Evolutionary conservation across 1,139 yeast genomes (phyloP), one percentile per base, ranked within the genome.

Genomic region (Lodderomyces metapsilosis): DNA sequence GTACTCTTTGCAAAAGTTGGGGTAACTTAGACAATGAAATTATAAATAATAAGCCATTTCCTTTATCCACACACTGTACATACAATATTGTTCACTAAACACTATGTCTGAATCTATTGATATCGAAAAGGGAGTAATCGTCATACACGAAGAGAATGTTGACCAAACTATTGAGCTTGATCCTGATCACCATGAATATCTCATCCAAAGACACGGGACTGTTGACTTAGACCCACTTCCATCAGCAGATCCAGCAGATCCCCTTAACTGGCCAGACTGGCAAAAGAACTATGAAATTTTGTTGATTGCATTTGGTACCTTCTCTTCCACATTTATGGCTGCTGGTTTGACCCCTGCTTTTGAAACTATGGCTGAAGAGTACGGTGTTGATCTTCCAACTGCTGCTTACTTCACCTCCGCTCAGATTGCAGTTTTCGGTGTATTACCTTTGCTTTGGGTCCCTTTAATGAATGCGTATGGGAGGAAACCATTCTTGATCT

Each of bases 401-500:
- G 45, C 52, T 34, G 43, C 55, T 10, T 52, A 52, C 36, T 45
- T 52, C 17, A 52, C 55, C 9, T 45, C 55, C 2, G 50, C 46
- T 9, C 53, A 51, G 33, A 50, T 52, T 40, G 50, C 47, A 13
- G 43, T 42, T 2, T 34, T 52, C 35, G 55, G 54, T 4, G 42
- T 47, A 18, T 33, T 50, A 13, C 55, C 55, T 10, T 36, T 52
- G 6, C 25, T 50, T 13, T 51, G 53, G 52, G 48, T 52, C 22
- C 55, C 55, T 2, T 37, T 52, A 24, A 52, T 52, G 56, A 49
- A 52, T 34, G 41, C 45, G 11, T 52, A 45, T 25, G 55, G 55
- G 10, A 47, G 54, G 38, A 43, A 43, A 13, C 36, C 37, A 3
- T 43, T 52, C 27, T 34, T 52, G 8, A 24, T 40, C 4, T 31